These are phyloP conservation scores for Plasmodium gaboni DNA, from an alignment of 169 alveolate genomes.

Conservation along the genomic window DNA sequence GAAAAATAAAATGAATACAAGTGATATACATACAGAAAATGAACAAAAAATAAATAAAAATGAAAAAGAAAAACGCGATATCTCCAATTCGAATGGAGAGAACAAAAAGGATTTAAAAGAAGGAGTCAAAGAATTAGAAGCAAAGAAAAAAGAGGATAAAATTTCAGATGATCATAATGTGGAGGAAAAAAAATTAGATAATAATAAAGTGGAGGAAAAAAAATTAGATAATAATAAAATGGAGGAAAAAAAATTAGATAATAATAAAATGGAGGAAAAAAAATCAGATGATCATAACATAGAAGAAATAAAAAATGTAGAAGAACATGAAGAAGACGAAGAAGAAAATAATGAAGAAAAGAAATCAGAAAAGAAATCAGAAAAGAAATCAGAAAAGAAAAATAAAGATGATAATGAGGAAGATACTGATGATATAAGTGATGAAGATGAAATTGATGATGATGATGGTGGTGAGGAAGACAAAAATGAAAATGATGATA, in stretches of 20 bases:
- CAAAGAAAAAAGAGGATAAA: neutral
- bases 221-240: neutral
- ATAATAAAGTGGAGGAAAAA: neutral
- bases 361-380: neutral
- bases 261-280: neutral
- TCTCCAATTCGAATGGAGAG: neutral
- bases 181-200: neutral
- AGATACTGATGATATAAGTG: neutral
- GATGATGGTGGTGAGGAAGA: neutral
- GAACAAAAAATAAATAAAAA: neutral
- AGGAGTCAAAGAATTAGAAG: neutral
- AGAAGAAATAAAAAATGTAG: neutral
- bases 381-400: neutral
- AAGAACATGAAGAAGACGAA: slow-evolving; percentile 1
- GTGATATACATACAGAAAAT: neutral
- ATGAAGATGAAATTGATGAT: neutral
- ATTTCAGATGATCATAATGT: neutral
- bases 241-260: neutral
- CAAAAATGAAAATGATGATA: neutral
- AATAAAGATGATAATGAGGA: neutral
- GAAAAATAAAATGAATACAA: neutral
- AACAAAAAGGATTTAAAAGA: neutral
- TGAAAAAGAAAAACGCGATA: neutral
- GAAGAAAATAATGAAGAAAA: neutral
- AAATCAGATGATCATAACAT: neutral